Percentiles rank a stretch among this genome's conserved stretches.
Evolutionary conservation across 495 filamentous ascomycete genomes (phyloP).

Genomic region (Penicillium salamii): DNA sequence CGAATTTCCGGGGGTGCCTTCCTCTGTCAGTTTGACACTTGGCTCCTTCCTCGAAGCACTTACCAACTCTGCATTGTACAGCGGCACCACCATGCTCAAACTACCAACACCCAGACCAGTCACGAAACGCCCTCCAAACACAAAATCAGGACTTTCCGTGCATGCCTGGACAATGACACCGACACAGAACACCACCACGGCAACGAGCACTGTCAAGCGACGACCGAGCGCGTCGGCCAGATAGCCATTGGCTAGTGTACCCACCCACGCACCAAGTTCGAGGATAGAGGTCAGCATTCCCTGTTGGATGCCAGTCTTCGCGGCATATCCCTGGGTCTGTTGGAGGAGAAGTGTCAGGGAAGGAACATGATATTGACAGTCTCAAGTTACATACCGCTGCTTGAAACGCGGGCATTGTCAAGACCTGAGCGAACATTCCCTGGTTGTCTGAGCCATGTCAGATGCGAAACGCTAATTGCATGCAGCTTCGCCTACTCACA

Average conservation of each 20-base stretch:
- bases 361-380: neutral
- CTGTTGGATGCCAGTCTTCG: slow-evolving; percentile 48
- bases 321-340: slow-evolving; percentile 33
- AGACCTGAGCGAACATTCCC: slow-evolving; percentile 39
- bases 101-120: slow-evolving; percentile 50
- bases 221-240: slow-evolving; percentile 71
- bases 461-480: no score
- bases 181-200: slow-evolving; percentile 66
- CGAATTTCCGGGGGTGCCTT: slow-evolving; percentile 64
- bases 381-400: slow-evolving; percentile 15
- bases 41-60: neutral
- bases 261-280: slow-evolving; percentile 81
- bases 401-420: slow-evolving; percentile 33
- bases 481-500: slow-evolving; percentile 23
- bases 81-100: slow-evolving; percentile 54
- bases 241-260: slow-evolving; percentile 70
- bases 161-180: slow-evolving; percentile 75
- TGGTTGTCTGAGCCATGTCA: slow-evolving; percentile 37
- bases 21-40: slow-evolving; percentile 56
- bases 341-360: neutral
- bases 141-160: slow-evolving; percentile 51
- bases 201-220: slow-evolving; percentile 69
- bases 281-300: slow-evolving; percentile 74
- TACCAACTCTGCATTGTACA: slow-evolving; percentile 62
- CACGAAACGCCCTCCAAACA: slow-evolving; percentile 76